Evolutionary conservation across 129 eudicot genomes (phyloP).

Genomic region (Scalesia atractyloides): DNA sequence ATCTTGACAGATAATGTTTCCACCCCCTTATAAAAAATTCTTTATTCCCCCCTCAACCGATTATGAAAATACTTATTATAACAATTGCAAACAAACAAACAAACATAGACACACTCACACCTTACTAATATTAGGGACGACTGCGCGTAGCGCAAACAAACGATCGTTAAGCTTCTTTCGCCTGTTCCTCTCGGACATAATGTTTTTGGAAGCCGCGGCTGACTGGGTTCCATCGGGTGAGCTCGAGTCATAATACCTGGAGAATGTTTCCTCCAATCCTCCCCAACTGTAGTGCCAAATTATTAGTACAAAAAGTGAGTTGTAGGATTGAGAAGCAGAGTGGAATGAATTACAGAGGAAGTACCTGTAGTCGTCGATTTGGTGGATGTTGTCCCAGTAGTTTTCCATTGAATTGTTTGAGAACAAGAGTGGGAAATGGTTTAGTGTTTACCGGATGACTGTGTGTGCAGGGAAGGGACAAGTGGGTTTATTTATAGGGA

Average conservation of each 20-base stretch:
- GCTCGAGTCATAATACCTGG: conserved; percentile 71
- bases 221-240: conserved; percentile 80
- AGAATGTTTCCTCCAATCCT: conserved; percentile 52
- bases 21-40: no score
- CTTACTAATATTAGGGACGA: conserved; percentile 91
- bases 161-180: conserved; percentile 79
- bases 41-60: no score
- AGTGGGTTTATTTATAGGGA: neutral
- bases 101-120: conserved; percentile 14
- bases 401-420: neutral
- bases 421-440: neutral
- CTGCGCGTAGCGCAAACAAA: conserved; percentile 83
- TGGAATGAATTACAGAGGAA: neutral
- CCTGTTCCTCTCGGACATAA: conserved; percentile 78
- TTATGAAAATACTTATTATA: neutral
- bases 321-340: neutral
- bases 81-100: neutral
- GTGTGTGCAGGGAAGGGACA: neutral
- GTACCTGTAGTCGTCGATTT: conserved; percentile 6
- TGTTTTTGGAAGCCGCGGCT: conserved; percentile 57
- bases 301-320: neutral
- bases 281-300: conserved; percentile 37
- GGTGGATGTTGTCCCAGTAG: conserved; percentile 7
- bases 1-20: neutral
- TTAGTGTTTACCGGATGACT: neutral